Evolutionary conservation across 2,329 filamentous ascomycete genomes (phyloP).

Genomic region (Cladophialophora immunda): DNA sequence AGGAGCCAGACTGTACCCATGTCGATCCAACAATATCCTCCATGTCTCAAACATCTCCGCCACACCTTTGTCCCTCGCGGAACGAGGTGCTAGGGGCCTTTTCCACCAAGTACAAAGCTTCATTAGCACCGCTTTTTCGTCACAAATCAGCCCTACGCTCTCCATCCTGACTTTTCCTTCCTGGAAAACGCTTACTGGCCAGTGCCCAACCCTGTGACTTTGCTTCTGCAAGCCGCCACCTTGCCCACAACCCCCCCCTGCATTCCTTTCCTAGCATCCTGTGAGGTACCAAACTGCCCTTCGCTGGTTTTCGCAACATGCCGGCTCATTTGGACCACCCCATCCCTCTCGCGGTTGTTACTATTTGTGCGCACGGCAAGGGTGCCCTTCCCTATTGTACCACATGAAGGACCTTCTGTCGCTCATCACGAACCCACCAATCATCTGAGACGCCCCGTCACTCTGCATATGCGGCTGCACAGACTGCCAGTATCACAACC

Average conservation of each 20-base stretch:
- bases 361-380: slow-evolving; percentile 19
- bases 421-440: slow-evolving; percentile 30
- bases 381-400: slow-evolving; percentile 14
- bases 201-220: slow-evolving; percentile 1
- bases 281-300: slow-evolving; percentile 7
- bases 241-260: slow-evolving; percentile 4
- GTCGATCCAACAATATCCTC: slow-evolving; percentile 11
- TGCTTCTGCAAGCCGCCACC: slow-evolving; percentile 8
- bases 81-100: slow-evolving; percentile 1
- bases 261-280: neutral
- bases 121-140: slow-evolving; percentile 6
- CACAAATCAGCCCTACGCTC: slow-evolving; percentile 19
- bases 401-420: slow-evolving; percentile 29
- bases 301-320: neutral
- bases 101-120: slow-evolving; percentile 5
- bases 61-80: neutral
- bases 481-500: slow-evolving; percentile 13
- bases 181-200: slow-evolving; percentile 2
- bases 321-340: neutral
- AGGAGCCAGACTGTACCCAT: slow-evolving; percentile 3
- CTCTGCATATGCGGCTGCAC: slow-evolving; percentile 30
- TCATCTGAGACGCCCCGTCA: slow-evolving; percentile 15
- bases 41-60: slow-evolving; percentile 6
- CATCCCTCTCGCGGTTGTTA: neutral
- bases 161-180: slow-evolving; percentile 4